Base-by-base conservation (phyloP, 768 basidiomycete species). In the Boletus sp. region DNA sequence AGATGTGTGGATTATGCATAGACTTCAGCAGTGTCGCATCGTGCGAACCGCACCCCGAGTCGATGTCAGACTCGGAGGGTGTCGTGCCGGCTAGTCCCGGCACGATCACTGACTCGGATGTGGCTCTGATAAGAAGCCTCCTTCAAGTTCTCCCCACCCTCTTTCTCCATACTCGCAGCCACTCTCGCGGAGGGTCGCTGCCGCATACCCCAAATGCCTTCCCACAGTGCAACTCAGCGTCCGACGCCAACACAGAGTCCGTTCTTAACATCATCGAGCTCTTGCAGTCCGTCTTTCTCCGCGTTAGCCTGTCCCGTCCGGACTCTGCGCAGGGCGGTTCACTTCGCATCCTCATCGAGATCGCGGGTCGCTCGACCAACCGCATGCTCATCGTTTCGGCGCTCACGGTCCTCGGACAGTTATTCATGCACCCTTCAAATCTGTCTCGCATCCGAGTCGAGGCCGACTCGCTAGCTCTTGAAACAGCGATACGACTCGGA, bases 361-460 rank as follows among this genome's bases (percentile, higher is more conserved):
- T 90, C 18, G 80, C 78, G 17, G 79, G 78, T 14, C 67, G 73
- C 45, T 85, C 89, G 0, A 77, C 77, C 9, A 92, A 95, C 68
- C 84, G 93, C 47, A 83, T 90, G 11, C 76, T 92, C 66, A 85
- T 94, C 54, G 80, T 94, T 49, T 75, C 84, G 5, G 75, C 86
- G 2, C 73, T 92, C 55, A 77, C 76, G 0, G 79, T 82, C 9
- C 77, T 94, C 35, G 83, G 83, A 14, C 72, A 80, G 9, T 67
- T 94, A 24, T 79, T 90, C 58, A 82, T 82, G 9, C 83, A 85
- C 57, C 80, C 84, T 5, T 66, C 76, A 29, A 92, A 91, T 65
- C 70, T 76, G 15, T 56, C 73, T 5, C 82, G 86, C 47, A 71
- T 92, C 32, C n/a, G n/a, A n/a, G n/a, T n/a, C n/a, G 67, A 74